Conservation (phyloP, 805 yeast species). For the Suhomyces canberraensis region DNA sequence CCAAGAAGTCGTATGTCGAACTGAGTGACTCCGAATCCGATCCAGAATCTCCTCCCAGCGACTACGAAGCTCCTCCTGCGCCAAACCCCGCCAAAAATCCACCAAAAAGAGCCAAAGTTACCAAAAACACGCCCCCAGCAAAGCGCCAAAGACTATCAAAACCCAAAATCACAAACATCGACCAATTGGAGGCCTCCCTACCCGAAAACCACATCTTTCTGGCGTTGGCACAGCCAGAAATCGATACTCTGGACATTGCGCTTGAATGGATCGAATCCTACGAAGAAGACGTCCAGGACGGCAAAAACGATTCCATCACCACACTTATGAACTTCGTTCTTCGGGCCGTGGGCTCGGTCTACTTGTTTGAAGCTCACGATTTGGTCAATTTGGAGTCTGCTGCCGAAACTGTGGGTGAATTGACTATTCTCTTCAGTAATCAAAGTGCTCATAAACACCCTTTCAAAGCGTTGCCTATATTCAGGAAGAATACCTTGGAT, state of each 20-base stretch:
- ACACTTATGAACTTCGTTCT: slow-evolving; percentile 66
- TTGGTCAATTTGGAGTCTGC: slow-evolving; percentile 68
- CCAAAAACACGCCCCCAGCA: background rate
- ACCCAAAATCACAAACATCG: slow-evolving; percentile 4
- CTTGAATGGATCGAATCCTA: slow-evolving; percentile 38
- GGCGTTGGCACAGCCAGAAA: slow-evolving; percentile 30
- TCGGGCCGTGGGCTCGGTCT: slow-evolving; percentile 68
- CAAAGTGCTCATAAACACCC: slow-evolving; percentile 73
- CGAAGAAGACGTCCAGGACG: slow-evolving; percentile 17
- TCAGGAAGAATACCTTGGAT: slow-evolving; percentile 43
- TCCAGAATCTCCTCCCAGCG: slow-evolving; percentile 9
- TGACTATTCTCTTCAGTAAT: slow-evolving; percentile 57
- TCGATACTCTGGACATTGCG: slow-evolving; percentile 31
- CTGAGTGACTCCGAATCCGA: slow-evolving; percentile 9
- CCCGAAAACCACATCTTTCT: slow-evolving; percentile 30
- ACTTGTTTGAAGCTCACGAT: slow-evolving; percentile 71
- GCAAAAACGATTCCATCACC: slow-evolving; percentile 46
- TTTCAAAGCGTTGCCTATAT: slow-evolving; percentile 25
- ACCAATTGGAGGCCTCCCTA: slow-evolving; percentile 18
- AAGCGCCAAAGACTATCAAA: background rate
- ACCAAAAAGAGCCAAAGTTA: background rate
- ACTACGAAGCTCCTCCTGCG: slow-evolving; percentile 9
- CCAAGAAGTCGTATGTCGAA: too few species aligned
- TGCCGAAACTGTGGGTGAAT: slow-evolving; percentile 67
- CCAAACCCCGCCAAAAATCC: background rate